Conservation (phyloP, 352 stramenopile genomes). For the Globisporangium splendens region DNA sequence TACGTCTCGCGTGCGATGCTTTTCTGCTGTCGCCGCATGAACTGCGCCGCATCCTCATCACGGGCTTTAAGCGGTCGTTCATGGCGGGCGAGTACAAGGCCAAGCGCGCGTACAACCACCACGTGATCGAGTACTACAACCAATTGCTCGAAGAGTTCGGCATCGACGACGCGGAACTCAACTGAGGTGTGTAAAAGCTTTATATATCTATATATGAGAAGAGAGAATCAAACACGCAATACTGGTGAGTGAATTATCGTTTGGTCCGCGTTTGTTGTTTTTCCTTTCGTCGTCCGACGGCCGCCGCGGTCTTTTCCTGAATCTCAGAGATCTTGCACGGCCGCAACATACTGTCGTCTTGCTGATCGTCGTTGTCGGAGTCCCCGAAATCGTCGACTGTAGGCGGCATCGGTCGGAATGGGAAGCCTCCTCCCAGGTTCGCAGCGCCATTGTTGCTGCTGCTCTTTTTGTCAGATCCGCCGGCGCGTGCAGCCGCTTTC, state of each 20-base stretch:
- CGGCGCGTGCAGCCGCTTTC: not conserved
- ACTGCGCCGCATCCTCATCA: constrained; percentile 73
- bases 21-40: constrained; percentile 72
- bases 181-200: no score
- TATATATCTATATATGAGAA: not conserved
- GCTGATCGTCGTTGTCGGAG: constrained; percentile 61
- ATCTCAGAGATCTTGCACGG: constrained; percentile 76
- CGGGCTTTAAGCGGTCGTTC: constrained; percentile 86
- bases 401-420: constrained; percentile 48
- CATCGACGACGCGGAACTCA: constrained; percentile 31
- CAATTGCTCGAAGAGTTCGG: constrained; percentile 64
- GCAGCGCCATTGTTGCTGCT: constrained; percentile 2
- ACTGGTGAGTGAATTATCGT: constrained; percentile 15
- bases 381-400: constrained; percentile 71
- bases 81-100: constrained; percentile 71
- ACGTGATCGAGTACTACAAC: constrained; percentile 87
- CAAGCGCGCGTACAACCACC: constrained; percentile 82
- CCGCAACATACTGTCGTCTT: constrained; percentile 51
- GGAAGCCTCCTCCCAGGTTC: constrained; percentile 5
- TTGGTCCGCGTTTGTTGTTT: constrained; percentile 59
- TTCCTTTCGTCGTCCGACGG: constrained; percentile 63
- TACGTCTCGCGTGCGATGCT: constrained; percentile 77
- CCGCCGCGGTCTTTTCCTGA: constrained; percentile 71
- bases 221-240: not conserved
- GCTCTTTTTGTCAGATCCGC: constrained; percentile 24